Evolutionary conservation across 2,329 filamentous ascomycete species (phyloP).

Genomic region (Chaetomiaceae sp.): DNA sequence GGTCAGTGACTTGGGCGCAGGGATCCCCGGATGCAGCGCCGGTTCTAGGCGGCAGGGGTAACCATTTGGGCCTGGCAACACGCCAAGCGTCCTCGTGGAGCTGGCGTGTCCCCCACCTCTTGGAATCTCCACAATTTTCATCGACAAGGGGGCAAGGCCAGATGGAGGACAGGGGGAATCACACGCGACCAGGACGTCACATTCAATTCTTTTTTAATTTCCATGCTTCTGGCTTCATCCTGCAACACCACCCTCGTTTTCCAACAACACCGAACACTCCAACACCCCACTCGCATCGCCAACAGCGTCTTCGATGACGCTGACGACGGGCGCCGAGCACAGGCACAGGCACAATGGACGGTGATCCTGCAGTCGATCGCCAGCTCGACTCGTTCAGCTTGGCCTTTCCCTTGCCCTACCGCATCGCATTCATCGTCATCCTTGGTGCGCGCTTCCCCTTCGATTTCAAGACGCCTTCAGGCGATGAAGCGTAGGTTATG

Average conservation of each 20-base stretch:
- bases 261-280: too few species aligned
- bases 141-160: background rate
- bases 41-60: too few species aligned
- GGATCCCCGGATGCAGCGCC: background rate
- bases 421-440: constrained; percentile 79
- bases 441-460: constrained; percentile 55
- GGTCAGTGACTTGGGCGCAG: background rate
- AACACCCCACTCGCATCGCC: background rate
- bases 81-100: background rate
- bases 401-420: constrained; percentile 82
- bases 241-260: background rate
- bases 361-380: constrained; percentile 65
- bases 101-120: constrained; percentile 3
- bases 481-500: too few species aligned
- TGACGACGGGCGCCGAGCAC: constrained; percentile 6
- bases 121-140: background rate
- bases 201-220: background rate
- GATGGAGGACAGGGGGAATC: background rate
- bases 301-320: constrained; percentile 21
- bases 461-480: background rate
- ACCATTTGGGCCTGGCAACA: too few species aligned
- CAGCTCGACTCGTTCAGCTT: constrained; percentile 81
- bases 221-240: background rate
- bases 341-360: constrained; percentile 55
- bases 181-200: background rate